These are phyloP conservation scores for Picochlorum sp. DNA, from an alignment of 139 green algal genomes.

Conservation along the genomic window DNA sequence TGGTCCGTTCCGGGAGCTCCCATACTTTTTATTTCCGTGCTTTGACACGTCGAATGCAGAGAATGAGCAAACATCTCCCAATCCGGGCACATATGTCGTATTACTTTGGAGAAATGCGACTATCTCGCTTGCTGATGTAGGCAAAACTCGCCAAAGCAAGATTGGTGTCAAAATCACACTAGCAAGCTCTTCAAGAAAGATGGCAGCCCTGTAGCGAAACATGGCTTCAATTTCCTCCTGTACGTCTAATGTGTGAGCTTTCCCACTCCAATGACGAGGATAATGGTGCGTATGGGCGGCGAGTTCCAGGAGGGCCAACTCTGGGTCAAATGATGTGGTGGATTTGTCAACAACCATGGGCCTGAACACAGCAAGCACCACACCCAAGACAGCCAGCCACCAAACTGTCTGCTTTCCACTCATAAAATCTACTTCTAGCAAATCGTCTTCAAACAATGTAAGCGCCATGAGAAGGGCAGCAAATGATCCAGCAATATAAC, in stretches of 20 bases:
- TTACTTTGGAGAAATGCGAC: constrained; percentile 71
- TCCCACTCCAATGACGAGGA: constrained; percentile 61
- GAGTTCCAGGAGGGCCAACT: constrained; percentile 70
- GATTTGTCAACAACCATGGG: constrained; percentile 44
- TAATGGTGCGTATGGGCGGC: constrained; percentile 86
- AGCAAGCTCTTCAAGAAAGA: constrained; percentile 84
- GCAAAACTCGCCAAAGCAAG: constrained; percentile 64
- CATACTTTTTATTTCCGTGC: constrained; percentile 81
- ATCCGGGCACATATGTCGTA: constrained; percentile 54
- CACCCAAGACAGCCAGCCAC: constrained; percentile 65
- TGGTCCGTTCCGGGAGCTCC: constrained; percentile 28
- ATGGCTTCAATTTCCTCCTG: constrained; percentile 68
- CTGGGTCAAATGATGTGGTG: constrained; percentile 69
- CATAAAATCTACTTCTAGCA: constrained; percentile 67
- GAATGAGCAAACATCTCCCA: constrained; percentile 85
- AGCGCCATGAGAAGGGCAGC: constrained; percentile 73
- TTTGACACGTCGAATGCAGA: constrained; percentile 65
- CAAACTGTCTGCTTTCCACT: constrained; percentile 66
- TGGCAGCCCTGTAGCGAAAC: constrained; percentile 72
- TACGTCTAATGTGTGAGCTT: constrained; percentile 72
- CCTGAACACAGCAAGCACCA: constrained; percentile 60
- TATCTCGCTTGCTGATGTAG: constrained; percentile 49
- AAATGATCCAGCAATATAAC: constrained; percentile 79
- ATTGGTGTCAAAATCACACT: constrained; percentile 79
- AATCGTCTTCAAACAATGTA: constrained; percentile 60